phyloP scores from a whole-genome alignment of 805 yeast genomes.

The Ogataea trehaloabstinens region DNA sequence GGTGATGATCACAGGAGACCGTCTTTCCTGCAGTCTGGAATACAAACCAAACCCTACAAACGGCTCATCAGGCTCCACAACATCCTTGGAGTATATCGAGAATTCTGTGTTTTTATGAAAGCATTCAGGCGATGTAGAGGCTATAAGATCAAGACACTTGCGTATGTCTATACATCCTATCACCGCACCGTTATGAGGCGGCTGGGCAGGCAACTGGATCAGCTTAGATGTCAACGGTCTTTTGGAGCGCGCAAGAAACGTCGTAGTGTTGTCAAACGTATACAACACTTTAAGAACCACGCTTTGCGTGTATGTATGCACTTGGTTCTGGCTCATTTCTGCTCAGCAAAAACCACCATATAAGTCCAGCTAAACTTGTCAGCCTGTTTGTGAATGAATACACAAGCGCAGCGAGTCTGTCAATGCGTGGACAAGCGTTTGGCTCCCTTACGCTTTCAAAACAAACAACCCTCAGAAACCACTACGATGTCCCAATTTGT shows the following conservation, averaged over 20 bases:
- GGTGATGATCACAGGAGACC: conserved; percentile 42
- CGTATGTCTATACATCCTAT: conserved; percentile 43
- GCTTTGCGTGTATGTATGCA: conserved; percentile 24
- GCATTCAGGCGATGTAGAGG: conserved; percentile 47
- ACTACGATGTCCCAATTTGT: conserved; percentile 4
- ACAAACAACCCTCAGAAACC: too few relatives aligned
- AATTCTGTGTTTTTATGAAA: conserved; percentile 41
- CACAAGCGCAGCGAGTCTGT: conserved; percentile 2
- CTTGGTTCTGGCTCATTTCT: conserved; percentile 20
- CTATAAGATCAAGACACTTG: conserved; percentile 42
- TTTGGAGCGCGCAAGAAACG: conserved; percentile 40
- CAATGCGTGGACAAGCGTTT: background rate
- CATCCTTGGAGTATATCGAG: conserved; percentile 45
- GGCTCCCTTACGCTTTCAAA: background rate
- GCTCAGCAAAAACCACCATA: background rate
- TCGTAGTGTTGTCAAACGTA: conserved; percentile 41
- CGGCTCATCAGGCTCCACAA: conserved; percentile 53
- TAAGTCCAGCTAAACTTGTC: background rate
- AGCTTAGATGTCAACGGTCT: conserved; percentile 37
- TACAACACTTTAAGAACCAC: conserved; percentile 38
- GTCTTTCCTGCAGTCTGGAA: conserved; percentile 30
- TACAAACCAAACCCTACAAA: conserved; percentile 45
- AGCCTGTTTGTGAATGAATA: too few relatives aligned
- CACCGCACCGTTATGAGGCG: conserved; percentile 39
- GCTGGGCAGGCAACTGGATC: conserved; percentile 41